phyloP scores from a whole-genome alignment of 2,329 filamentous ascomycete species.

The Botrytis tulipae region DNA sequence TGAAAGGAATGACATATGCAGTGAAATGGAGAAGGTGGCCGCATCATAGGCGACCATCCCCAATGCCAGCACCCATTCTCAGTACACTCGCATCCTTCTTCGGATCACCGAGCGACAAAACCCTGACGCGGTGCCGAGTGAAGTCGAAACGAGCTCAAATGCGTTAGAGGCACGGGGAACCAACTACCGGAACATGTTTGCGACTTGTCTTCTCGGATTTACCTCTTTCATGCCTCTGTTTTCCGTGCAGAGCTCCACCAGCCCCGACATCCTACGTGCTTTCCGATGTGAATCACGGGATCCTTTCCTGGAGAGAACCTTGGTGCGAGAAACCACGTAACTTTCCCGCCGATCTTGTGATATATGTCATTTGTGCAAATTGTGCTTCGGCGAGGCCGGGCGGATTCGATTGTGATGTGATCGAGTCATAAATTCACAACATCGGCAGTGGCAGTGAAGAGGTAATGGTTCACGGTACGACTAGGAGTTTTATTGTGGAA shows the following conservation, averaged over 20 bases:
- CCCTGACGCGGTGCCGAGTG: neutral
- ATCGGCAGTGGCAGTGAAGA: constrained; percentile 8
- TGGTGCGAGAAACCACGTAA: neutral
- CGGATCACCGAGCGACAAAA: neutral
- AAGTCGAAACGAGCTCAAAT: neutral
- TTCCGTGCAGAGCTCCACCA: constrained; percentile 5
- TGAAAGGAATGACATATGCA: constrained; percentile 13
- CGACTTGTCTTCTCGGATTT: neutral
- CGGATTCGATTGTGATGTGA: constrained; percentile 6
- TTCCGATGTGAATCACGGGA: constrained; percentile 11
- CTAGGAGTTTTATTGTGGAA: neutral
- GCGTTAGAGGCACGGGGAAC: neutral
- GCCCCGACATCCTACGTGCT: neutral
- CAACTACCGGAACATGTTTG: neutral
- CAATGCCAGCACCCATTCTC: neutral
- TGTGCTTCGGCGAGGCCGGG: neutral
- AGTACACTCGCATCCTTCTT: neutral
- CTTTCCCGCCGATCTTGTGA: neutral
- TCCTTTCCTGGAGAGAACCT: constrained; percentile 11
- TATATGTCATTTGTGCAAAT: neutral
- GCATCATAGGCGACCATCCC: neutral
- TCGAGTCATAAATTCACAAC: neutral
- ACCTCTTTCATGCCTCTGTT: neutral
- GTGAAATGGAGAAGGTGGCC: constrained; percentile 11
- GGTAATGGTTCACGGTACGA: neutral